These are phyloP conservation scores for Fusarium dimerum DNA, from an alignment of 2,329 filamentous ascomycete genomes.

Conservation along the genomic window DNA sequence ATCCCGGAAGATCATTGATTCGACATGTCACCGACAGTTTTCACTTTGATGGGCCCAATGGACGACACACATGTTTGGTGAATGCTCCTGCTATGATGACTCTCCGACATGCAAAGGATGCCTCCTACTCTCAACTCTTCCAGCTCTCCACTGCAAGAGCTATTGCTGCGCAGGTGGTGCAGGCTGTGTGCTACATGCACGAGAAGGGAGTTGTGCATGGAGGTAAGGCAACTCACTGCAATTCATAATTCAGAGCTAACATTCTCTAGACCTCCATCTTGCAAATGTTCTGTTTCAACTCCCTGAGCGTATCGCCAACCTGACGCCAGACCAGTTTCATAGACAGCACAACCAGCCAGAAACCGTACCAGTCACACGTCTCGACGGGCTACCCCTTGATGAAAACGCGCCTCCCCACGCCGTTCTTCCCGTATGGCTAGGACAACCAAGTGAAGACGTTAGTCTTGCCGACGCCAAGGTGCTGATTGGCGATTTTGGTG, in stretches of 20 bases:
- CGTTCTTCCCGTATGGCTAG: constrained; percentile 21
- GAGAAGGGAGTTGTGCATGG: constrained; percentile 23
- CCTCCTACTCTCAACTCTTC: constrained; percentile 18
- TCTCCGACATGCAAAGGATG: constrained; percentile 19
- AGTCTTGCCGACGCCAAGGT: constrained; percentile 18
- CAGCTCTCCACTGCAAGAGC: constrained; percentile 21
- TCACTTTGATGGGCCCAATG: constrained; percentile 22
- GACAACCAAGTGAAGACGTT: constrained; percentile 22
- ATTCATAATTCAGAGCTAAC: background rate
- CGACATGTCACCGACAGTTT: constrained; percentile 22
- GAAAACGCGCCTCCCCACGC: constrained; percentile 18
- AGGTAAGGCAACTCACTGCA: constrained; percentile 1
- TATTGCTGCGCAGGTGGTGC: constrained; percentile 21
- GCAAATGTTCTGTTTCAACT: constrained; percentile 23
- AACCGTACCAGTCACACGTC: constrained; percentile 21
- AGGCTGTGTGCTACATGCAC: constrained; percentile 21
- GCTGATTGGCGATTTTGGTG: constrained; percentile 22
- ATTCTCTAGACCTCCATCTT: constrained; percentile 17
- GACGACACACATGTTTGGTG: constrained; percentile 23
- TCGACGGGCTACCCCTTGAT: constrained; percentile 20
- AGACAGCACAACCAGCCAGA: constrained; percentile 11
- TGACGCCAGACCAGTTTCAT: constrained; percentile 19
- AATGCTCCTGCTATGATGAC: constrained; percentile 28
- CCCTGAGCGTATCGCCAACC: constrained; percentile 15
- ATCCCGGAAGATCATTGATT: constrained; percentile 18